Conservation (phyloP, 257 asterid species). For the Solanum peruvianum region DNA sequence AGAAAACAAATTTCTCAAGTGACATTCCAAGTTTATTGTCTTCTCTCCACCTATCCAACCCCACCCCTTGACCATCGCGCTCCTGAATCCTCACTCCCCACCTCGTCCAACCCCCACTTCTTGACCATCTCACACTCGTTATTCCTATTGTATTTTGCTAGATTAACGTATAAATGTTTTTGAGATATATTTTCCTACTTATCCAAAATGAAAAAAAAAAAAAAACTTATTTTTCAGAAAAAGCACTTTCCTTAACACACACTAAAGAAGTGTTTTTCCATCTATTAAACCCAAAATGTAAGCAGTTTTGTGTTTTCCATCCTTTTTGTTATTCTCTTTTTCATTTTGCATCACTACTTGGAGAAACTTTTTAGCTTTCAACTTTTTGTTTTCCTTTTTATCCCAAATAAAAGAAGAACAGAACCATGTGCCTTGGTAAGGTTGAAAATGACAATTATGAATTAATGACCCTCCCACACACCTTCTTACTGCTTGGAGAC, state of each 20-base stretch:
- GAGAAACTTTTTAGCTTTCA: not conserved
- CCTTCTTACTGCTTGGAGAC: not conserved
- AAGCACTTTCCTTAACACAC: not conserved
- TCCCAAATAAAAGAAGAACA: not conserved
- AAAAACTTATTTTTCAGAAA: not conserved
- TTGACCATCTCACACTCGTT: not conserved
- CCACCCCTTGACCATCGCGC: not conserved
- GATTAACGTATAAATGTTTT: not conserved
- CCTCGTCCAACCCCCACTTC: not conserved
- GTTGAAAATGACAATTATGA: not conserved
- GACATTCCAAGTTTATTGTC: not conserved
- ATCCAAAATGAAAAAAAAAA: fast-evolving
- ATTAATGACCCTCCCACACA: not conserved
- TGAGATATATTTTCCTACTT: not conserved
- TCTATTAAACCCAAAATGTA: not conserved
- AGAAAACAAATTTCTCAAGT: no score
- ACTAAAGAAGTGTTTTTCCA: not conserved
- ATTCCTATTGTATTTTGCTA: not conserved
- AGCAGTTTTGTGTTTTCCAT: not conserved
- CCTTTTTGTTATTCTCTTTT: not conserved
- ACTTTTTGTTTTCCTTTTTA: not conserved
- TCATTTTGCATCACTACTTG: not conserved
- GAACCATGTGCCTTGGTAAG: not conserved
- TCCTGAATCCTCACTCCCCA: not conserved
- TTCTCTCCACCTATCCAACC: not conserved